Evolutionary conservation across 2,329 filamentous ascomycete genomes (phyloP), one percentile per base, ranked within the genome.

Genomic region (Botrytis galanthina): DNA sequence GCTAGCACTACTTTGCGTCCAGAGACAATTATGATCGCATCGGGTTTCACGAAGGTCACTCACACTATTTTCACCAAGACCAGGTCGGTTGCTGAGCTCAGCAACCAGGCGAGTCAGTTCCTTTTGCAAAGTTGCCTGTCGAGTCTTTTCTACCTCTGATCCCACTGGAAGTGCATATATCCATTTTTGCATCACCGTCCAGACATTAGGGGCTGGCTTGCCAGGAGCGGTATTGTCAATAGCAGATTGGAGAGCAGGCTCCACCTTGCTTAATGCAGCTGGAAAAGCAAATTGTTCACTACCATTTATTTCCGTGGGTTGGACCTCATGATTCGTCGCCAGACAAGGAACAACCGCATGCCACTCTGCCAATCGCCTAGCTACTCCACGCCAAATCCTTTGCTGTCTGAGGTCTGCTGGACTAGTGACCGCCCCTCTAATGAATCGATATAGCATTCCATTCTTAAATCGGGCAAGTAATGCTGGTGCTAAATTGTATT

Each of bases 141-240:
- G 89, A 77, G 87, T 83, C 74, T 87, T 87, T 81, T 97, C 89
- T 72, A 88, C 86, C 48, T 91, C 88, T 8, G 92, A 96, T 73
- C 87, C 86, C 70, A 87, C 89, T 20, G 96, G 95, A 75, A 99
- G 86, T 57, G 93, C 95, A 78, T 91, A 85, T 73, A 98, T 94
- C 96, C 96, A 99, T 84, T 95, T 97, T 82, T 97, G 94, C 88
- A 98, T 92, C 48, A 97, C 94, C 10, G 93, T 94, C 96, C 96
- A 99, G 73, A 97, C 85, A 81, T 97, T 98, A 29, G 94, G 93
- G n/a, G 89, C 86, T 8, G 91, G 90, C 80, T 91, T 93, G 75
- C 89, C 89, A 63, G 89, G 89, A 35, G 89, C 89, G 62, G 88
- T 84, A 74, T 83, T 83, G 75, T 85, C 83, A 74, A 87, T 85